Conservation (phyloP, 1,139 yeast genomes). For the Yamadazyma membranifaciens region DNA sequence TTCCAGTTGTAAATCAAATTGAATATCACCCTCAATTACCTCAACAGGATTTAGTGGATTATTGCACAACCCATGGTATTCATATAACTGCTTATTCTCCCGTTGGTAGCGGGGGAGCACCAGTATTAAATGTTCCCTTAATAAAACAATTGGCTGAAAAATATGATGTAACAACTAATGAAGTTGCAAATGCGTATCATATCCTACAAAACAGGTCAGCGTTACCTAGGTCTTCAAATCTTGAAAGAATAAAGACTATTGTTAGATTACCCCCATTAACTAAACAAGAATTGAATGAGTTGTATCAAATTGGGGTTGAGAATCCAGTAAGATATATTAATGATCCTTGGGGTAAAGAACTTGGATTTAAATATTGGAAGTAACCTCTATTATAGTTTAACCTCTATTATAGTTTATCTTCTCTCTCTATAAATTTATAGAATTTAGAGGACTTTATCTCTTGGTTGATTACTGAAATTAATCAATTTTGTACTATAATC, state of each 20-base stretch:
- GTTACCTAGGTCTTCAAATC: constrained; percentile 35
- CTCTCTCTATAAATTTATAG: too few species aligned
- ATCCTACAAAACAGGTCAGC: constrained; percentile 30
- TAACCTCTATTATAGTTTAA: too few species aligned
- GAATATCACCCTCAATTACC: constrained; percentile 41
- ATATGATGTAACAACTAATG: constrained; percentile 30
- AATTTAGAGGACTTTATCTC: too few species aligned
- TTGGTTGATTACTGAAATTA: too few species aligned
- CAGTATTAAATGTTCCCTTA: constrained; percentile 30
- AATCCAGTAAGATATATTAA: constrained; percentile 36
- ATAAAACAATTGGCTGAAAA: constrained; percentile 30
- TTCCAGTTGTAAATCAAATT: constrained; percentile 36
- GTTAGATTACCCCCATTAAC: constrained; percentile 36
- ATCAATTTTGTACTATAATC: too few species aligned
- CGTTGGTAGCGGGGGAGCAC: constrained; percentile 36
- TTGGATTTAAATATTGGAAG: constrained; percentile 36
- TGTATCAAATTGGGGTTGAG: constrained; percentile 41
- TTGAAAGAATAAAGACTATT: constrained; percentile 30
- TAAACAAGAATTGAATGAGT: constrained; percentile 35
- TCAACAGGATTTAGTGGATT: constrained; percentile 34
- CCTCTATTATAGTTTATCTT: too few species aligned
- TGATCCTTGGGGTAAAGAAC: constrained; percentile 34
- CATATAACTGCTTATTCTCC: constrained; percentile 35
- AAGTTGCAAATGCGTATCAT: constrained; percentile 35
- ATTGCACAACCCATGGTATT: constrained; percentile 23